Base-by-base conservation (phyloP, 1,284 basidiomycete genomes). In the Porodaedalea pini region DNA sequence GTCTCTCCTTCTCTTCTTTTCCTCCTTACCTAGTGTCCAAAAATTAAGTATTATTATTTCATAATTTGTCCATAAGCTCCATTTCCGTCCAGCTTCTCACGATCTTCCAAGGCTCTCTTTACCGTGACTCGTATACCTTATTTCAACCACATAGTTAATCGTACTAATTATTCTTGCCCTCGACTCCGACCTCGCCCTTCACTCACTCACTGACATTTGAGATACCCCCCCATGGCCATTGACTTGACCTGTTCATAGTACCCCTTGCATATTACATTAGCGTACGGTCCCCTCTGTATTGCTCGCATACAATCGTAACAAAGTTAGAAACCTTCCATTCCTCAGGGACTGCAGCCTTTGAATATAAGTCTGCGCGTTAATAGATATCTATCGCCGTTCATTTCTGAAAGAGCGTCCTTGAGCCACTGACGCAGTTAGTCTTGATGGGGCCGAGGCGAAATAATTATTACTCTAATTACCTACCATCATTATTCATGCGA, bases 11-110 rank as follows among this genome's bases (percentile, higher is more conserved):
- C 48, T 51, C 19, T 34, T 23, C 37, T 50, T 49, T 41, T 25
- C 17, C 48, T 23, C 15, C 36, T 27, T 5, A 21, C 21, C 39
- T 17, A 21, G 17, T 41, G 15, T 41, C 37, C 29, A 19, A 40
- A 45, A 32, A 40, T 36, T 48, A 48, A 23, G 40, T 58, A 58
- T 58, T 47, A 37, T 58, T 58, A 58, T 58, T 58, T 25, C n/a
- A 17, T 51, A 57, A 51, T 44, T 52, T 58, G 51, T 58, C 15
- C 50, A 53, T 58, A 58, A 36, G 19, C 17, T n/a, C 34, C 11
- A 8, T 37, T 29, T 5, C 49, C 43, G 19, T n/a, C 45, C 17
- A 45, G 11, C n/a, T 23, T 52, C 51, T 52, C 25, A 47, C 17
- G 45, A n/a, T 31, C 29, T 31, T 47, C 23, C n/a, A n/a, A n/a